A percentile compares a stretch with the other conserved stretches of the same genome.
Evolutionary conservation across 257 asterid species (phyloP).

Genomic region (Vinca minor): DNA sequence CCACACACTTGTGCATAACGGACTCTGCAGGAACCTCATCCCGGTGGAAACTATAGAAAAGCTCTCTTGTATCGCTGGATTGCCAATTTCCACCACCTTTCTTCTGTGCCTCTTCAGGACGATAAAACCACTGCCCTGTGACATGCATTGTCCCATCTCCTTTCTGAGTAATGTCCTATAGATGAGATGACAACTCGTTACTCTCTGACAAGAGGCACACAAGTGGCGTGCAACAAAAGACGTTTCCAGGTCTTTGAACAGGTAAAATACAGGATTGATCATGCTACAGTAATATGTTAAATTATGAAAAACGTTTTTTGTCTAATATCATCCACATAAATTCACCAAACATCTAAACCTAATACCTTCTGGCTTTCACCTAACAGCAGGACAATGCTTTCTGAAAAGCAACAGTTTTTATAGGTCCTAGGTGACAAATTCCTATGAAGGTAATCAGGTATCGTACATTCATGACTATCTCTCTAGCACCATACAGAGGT

Average conservation of each 20-base stretch:
- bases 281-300: background rate
- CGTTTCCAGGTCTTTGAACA: background rate
- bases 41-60: conserved; percentile 74
- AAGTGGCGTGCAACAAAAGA: background rate
- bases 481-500: too few species aligned
- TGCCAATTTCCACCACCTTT: conserved; percentile 66
- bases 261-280: background rate
- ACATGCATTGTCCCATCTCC: conserved; percentile 43
- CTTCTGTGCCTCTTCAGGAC: conserved; percentile 81
- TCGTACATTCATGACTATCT: too few species aligned
- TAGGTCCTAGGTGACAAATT: too few species aligned
- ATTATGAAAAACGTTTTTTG: conserved; percentile 2
- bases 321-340: too few species aligned
- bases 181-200: conserved; percentile 7
- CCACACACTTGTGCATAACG: conserved; percentile 84
- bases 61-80: conserved; percentile 55
- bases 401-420: too few species aligned
- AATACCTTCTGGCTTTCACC: too few species aligned
- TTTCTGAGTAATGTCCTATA: conserved; percentile 55
- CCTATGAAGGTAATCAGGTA: too few species aligned
- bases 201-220: background rate
- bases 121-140: conserved; percentile 82
- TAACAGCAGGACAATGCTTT: too few species aligned
- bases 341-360: too few species aligned
- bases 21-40: conserved; percentile 88